Conservation (phyloP, 768 basidiomycete genomes). For the Tricholoma furcatifolium region DNA sequence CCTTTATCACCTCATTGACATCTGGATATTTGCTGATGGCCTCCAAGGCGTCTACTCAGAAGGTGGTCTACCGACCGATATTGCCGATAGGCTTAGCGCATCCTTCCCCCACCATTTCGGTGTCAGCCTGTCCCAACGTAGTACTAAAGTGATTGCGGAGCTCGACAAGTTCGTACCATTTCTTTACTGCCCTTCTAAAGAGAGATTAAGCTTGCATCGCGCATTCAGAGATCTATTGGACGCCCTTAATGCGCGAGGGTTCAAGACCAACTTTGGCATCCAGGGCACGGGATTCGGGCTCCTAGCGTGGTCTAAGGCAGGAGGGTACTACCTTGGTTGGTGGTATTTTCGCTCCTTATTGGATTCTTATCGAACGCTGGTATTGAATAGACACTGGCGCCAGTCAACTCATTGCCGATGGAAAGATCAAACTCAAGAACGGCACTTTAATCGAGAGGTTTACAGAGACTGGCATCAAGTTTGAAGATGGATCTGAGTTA, state of each 20-base stretch:
- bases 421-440: constrained; percentile 68
- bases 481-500: constrained; percentile 44
- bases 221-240: constrained; percentile 47
- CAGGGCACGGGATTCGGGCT: constrained; percentile 51
- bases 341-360: not conserved
- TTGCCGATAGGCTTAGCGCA: constrained; percentile 48
- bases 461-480: constrained; percentile 38
- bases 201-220: not conserved
- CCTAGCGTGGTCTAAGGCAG: constrained; percentile 46
- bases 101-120: constrained; percentile 41
- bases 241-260: constrained; percentile 55
- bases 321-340: constrained; percentile 69
- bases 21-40: not conserved
- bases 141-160: constrained; percentile 42
- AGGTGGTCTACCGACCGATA: constrained; percentile 43
- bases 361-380: not conserved
- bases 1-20: not conserved
- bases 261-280: constrained; percentile 49
- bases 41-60: constrained; percentile 44
- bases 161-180: constrained; percentile 47
- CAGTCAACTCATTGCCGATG: constrained; percentile 55
- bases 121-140: constrained; percentile 30
- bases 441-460: constrained; percentile 44
- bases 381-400: constrained; percentile 48
- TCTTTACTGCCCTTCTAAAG: not conserved